Percentiles rank a stretch among this genome's conserved stretches.
Conservation (phyloP, 2,329 filamentous ascomycete genomes). For the Fusarium longipes region DNA sequence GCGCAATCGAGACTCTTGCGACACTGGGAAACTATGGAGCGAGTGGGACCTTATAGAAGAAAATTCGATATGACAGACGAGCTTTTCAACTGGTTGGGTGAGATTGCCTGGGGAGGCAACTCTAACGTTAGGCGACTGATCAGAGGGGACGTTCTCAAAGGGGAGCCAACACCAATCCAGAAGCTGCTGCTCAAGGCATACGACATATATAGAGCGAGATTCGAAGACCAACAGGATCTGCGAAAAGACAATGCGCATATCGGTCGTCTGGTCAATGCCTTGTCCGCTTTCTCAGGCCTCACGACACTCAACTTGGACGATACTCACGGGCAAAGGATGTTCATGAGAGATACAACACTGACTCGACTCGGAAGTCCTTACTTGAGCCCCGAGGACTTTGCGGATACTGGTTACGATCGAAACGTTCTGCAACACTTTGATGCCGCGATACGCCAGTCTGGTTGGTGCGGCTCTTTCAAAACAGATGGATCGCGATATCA, state of each 20-base stretch:
- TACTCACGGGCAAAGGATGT: neutral
- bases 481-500: neutral
- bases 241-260: conserved; percentile 1
- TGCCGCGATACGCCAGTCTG: neutral
- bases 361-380: neutral
- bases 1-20: neutral
- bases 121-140: neutral
- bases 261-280: neutral
- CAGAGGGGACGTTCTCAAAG: neutral
- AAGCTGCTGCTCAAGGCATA: neutral
- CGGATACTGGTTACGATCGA: neutral
- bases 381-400: neutral
- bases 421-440: neutral
- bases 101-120: neutral
- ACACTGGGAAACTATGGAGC: neutral
- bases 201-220: neutral
- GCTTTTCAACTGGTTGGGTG: neutral
- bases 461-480: neutral
- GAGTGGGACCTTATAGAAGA: neutral
- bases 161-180: neutral
- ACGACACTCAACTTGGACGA: neutral
- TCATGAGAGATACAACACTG: neutral
- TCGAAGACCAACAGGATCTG: neutral
- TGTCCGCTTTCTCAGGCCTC: neutral
- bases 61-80: neutral